Evolutionary conservation across 768 basidiomycete species (phyloP), one percentile per base, ranked within the genome.

Genomic region (Mycena metata): DNA sequence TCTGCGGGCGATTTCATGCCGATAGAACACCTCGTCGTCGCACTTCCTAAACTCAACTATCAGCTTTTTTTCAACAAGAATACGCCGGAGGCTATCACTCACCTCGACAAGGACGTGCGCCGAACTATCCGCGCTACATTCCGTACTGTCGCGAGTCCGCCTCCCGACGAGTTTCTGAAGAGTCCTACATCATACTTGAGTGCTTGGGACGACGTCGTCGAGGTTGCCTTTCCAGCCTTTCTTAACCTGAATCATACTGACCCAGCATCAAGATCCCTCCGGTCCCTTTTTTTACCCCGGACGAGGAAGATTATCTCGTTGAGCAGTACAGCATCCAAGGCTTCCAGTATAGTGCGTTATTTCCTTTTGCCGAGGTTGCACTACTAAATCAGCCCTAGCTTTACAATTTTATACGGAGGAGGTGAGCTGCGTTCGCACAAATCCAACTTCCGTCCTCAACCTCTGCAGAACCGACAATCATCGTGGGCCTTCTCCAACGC

Each of bases 271-370:
- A 91, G 88, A 88, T 92, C 41, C 85, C 88, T 2, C 83, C 86
- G 0, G 83, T 91, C 54, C 85, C 88, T 0, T 93, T 89, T 77
- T 85, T 93, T 49, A 83, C 85, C 0, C 47, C 73, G 0, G 84
- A 85, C 12, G 90, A 93, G 75, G 92, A 93, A 72, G 86, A 90
- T 71, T 93, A 92, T 73, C 87, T 91, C 66, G 85, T 92, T 0
- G 84, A 91, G 57, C 87, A 89, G 69, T 93, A 87, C 69, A 73
- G 74, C 45, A 79, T 79, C 12, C 89, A 88, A 69, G 88, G 89
- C 0, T 92, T 93, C 72, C 79, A 81, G 57, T 74, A 88, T 63
- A 90, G 92, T 92, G 70, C 24, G 90, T 80, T 15, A n/a, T 1
- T 35, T 2, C 16, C 4, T 59, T 45, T n/a, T 24, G 16, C 42